Base-by-base conservation (phyloP, 352 stramenopile genomes). In the Pythium pyrilobum region DNA sequence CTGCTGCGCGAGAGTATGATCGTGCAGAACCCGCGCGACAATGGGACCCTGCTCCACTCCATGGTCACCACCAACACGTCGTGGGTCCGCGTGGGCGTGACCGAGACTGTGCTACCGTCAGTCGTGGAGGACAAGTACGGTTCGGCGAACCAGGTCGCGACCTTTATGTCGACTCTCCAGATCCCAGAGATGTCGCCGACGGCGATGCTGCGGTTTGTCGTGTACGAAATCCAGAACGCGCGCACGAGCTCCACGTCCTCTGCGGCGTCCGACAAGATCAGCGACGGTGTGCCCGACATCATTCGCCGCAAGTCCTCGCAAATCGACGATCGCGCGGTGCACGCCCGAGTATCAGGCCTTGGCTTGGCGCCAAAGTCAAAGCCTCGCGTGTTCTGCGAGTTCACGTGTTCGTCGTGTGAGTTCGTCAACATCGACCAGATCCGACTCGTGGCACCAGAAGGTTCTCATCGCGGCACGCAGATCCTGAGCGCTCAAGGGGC, bases 341-440 rank as follows among this genome's bases (percentile, higher is more conserved):
- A 68, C 23, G 69, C 78, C 6, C 64, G 76, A 24, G 72, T 89
- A 8, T 89, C 78, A 12, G 76, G 74, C 0, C 75, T 87, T 63
- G 76, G 76, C 4, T 61, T 85, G 50, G 62, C 72, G 1, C 74
- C 79, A 43, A 72, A 71, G 3, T 81, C 72, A 7, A 69, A 69
- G 8, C 76, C 77, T 7, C 81, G 81, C 24, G 79, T 92, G 0
- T 90, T 92, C 41, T 92, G 80, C 32, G 82, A 92, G 43, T 92
- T 92, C 44, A 88, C 77, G 6, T 90, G 79, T 53, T 62, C 71
- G 2, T 72, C 71, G 4, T 71, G 65, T 31, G 79, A 89, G 27
- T 76, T 90, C 57, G 58, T 82, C 4, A 56, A 64, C 2, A 61
- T 66, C 3, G 68, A 86, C 24, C 74, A 88, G 32, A 69, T 89